A percentile compares a stretch with the other conserved stretches of the same genome.
These are phyloP conservation scores for Lithospermum erythrorhizon DNA, from an alignment of 257 asterid genomes.

Conservation along the genomic window DNA sequence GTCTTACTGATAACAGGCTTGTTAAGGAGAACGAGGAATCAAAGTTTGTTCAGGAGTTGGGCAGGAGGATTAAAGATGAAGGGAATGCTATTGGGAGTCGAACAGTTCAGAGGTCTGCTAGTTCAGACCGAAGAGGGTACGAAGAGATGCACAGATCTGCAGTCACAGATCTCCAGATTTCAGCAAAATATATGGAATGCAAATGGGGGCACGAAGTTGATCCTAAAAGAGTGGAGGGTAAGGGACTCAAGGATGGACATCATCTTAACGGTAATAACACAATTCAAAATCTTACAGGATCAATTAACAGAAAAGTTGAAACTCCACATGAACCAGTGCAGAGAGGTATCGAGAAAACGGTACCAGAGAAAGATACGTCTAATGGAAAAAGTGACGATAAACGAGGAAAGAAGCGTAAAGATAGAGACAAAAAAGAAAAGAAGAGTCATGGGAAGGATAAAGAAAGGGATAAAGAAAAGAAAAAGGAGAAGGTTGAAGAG, in stretches of 20 bases:
- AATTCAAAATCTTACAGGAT: constrained; percentile 19
- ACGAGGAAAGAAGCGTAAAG: constrained; percentile 29
- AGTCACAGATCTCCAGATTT: constrained; percentile 18
- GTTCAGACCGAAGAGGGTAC: constrained; percentile 19
- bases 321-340: constrained; percentile 26
- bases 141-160: constrained; percentile 21
- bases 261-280: constrained; percentile 17
- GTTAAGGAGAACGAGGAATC: constrained; percentile 26
- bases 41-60: no score
- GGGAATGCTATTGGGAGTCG: no score
- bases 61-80: no score
- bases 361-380: constrained; percentile 29
- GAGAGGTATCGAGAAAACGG: constrained; percentile 20
- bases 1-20: constrained; percentile 19
- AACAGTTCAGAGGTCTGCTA: not conserved
- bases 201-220: constrained; percentile 29
- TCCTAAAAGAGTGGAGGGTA: constrained; percentile 23
- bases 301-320: constrained; percentile 24
- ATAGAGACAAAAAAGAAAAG: constrained; percentile 27
- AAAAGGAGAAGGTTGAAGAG: constrained; percentile 2
- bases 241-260: constrained; percentile 21
- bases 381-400: constrained; percentile 27
- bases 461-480: constrained; percentile 8
- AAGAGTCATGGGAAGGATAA: constrained; percentile 36
- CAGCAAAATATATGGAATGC: constrained; percentile 31